Evolutionary conservation across 2,329 filamentous ascomycete species (phyloP), one percentile per base, ranked within the genome.

Genomic region (Tolypocladium ophioglossoides): DNA sequence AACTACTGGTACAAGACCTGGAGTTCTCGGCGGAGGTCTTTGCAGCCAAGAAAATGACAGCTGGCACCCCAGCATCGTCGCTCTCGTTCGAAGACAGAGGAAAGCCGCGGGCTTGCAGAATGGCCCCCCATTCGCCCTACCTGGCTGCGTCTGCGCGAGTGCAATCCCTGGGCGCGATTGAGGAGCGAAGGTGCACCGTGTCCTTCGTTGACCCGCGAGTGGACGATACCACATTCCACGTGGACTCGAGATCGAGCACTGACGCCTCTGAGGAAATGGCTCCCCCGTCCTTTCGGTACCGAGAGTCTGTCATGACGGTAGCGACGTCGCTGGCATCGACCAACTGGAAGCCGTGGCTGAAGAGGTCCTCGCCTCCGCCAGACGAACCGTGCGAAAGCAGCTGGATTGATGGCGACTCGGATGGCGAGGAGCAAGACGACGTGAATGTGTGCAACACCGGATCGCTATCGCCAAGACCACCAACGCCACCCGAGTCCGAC

Each of bases 1-100:
- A 83, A 64, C 60, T 81, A 40, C 68, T 83, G n/a, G 79, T 74
- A 8, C 72, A 70, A 55, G 78, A 83, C 57, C 67, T 83, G 48
- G 75, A 80, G 61, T 61, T 70, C 24, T 80, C 76, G 20, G 69
- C 69, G 51, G 66, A 70, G 11, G 62, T 79, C 30, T 82, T 82
- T 54, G 66, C 67, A 30, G 71, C 77, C 16, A 78, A 69, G 61
- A 75, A 74, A 55, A 75, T 82, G 72, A 79, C 78, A 7, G 74
- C 78, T 24, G 79, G 79, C 10, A 61, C 69, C 10, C 79, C 79
- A 1, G 64, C 66, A 12, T 65, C 64, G 38, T 62, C 65, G 3
- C 62, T 76, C 18, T 68, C 68, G 6, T 63, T 62, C 18, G 63
- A 66, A 7, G 66, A 68, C 52, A 58, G 58, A 37, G 56, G 50